Percentiles rank a stretch among this genome's conserved stretches.
phyloP scores from a whole-genome alignment of 2,329 filamentous ascomycete species.

The Microdochium bolleyi region DNA sequence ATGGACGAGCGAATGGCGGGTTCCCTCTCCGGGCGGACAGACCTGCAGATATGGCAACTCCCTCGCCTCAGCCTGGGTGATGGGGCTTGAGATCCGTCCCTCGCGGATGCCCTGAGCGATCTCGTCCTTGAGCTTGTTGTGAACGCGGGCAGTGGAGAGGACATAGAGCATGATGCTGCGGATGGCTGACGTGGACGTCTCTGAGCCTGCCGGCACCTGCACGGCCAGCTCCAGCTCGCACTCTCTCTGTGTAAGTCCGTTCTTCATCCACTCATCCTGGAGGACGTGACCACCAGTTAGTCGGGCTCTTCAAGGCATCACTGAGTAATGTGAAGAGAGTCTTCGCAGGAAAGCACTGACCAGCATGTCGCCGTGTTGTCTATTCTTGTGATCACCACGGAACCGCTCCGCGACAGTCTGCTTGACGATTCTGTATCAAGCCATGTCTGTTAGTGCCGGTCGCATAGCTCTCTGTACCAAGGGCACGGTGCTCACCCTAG shows the following conservation, averaged over 20 bases:
- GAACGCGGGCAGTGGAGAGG: conserved; percentile 34
- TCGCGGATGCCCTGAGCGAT: conserved; percentile 28
- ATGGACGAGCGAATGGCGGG: neutral
- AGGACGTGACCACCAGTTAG: neutral
- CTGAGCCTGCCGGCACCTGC: conserved; percentile 26
- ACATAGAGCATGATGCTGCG: conserved; percentile 40
- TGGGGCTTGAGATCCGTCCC: conserved; percentile 16
- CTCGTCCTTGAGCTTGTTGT: conserved; percentile 34
- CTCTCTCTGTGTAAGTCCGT: conserved; percentile 27
- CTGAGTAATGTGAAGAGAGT: too few species aligned
- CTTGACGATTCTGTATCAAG: conserved; percentile 8
- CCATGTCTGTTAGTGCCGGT: conserved; percentile 1
- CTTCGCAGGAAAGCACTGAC: conserved; percentile 5
- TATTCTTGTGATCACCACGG: neutral
- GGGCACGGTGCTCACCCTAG: conserved; percentile 8
- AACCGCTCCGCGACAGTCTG: conserved; percentile 11
- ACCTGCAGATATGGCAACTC: conserved; percentile 20
- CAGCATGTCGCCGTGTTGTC: conserved; percentile 9
- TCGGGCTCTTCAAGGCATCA: neutral
- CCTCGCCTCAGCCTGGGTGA: conserved; percentile 16
- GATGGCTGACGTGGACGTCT: conserved; percentile 43
- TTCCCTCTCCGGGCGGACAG: neutral
- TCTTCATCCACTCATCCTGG: conserved; percentile 33
- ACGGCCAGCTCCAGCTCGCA: conserved; percentile 27
- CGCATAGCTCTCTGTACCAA: neutral